Evolutionary conservation across 1,284 basidiomycete species (phyloP), one percentile per base, ranked within the genome.

Genomic region (Kalmanozyma brasiliensis): DNA sequence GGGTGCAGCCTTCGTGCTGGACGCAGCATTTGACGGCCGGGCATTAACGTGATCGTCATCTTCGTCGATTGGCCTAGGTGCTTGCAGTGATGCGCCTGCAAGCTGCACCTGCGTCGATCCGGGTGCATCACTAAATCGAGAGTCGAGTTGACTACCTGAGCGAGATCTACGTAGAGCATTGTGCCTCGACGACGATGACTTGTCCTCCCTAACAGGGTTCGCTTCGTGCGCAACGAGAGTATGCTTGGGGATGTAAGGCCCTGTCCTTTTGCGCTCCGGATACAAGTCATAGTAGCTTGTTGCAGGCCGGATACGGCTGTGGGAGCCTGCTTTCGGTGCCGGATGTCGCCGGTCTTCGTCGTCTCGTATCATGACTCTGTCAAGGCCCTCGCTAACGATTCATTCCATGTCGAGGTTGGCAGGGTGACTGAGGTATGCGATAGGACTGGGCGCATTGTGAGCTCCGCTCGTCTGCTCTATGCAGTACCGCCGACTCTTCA

Each of bases 251-350:
- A 66, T 35, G 38, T 76, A 76, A 7, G 74, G 73, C 4, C 73
- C 73, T 24, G 62, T 61, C 20, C 51, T 46, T 48, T 67, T 74
- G 22, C 74, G 44, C 40, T 76, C 74, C 14, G 74, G 74, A 35
- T 76, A 76, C 11, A 49, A 34, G 30, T 76, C 74, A 45, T 74
- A 76, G 51, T 76, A 76, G 49, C 63, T 59, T 26, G 26, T 53
- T 6, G 34, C 36, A n/a, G 52, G 45, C 19, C 35, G 30, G 17
- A 20, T 38, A 32, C 29, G 48, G 32, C 30, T 42, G 30, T 6
- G 10, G 29, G 32, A 14, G 20, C 13, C 48, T n/a, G n/a, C n/a
- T n/a, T 10, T 42, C 38, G 32, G 48, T 30, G 22, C 38, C 38
- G 32, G 6, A 24, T 30, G 20, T 19, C 8, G n/a, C 6, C 24